Evolutionary conservation across 371 early-diverging fungal genomes (phyloP).

Genomic region (Mortierella sp.): DNA sequence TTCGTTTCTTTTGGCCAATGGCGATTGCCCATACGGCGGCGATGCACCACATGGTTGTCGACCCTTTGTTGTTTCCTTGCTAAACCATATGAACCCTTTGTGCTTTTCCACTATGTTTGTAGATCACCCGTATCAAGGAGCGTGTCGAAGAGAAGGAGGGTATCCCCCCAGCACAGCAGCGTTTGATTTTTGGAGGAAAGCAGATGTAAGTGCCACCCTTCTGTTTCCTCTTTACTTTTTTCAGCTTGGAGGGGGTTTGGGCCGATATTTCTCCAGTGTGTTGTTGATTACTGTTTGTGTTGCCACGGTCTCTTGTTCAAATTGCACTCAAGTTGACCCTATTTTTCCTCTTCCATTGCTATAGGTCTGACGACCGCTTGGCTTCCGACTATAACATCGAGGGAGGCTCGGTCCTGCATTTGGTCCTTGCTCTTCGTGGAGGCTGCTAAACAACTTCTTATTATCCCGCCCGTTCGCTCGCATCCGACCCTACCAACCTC

Average conservation of each 20-base stretch:
- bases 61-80: neutral
- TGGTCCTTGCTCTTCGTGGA: conserved; percentile 98
- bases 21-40: neutral
- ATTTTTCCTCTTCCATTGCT: neutral
- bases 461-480: neutral
- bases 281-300: neutral
- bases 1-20: neutral
- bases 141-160: conserved; percentile 97
- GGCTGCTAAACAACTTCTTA: conserved; percentile 66
- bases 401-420: conserved; percentile 94
- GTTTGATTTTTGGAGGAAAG: conserved; percentile 95
- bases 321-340: neutral
- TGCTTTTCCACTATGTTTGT: neutral
- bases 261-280: neutral
- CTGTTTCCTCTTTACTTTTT: conserved; percentile 11
- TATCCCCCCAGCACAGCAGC: conserved; percentile 96
- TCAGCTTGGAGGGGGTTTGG: neutral
- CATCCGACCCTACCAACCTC: neutral
- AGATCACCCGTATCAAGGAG: conserved; percentile 94
- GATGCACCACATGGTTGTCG: neutral
- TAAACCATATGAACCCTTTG: neutral
- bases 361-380: conserved; percentile 90
- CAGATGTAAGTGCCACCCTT: conserved; percentile 78
- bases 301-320: neutral
- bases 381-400: conserved; percentile 85